These are phyloP conservation scores for Chlamydomonas incerta DNA, from an alignment of 139 green algal species.

Conservation along the genomic window DNA sequence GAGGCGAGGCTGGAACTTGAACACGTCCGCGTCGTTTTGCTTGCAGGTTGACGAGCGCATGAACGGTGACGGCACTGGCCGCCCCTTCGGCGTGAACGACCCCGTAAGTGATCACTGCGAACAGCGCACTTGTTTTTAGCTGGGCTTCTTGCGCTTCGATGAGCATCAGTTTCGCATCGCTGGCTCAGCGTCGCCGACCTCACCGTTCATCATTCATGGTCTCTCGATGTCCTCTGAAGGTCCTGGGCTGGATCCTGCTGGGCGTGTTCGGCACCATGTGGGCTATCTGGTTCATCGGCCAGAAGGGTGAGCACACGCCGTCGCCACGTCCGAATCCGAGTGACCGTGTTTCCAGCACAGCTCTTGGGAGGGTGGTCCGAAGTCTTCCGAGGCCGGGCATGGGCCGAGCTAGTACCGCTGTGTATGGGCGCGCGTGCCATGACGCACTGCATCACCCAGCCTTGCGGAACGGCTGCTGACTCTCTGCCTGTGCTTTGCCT, in stretches of 20 bases:
- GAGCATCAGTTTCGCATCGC: too few relatives aligned
- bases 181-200: too few relatives aligned
- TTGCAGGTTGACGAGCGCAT: slow-evolving; percentile 80
- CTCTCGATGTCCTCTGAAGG: neutral
- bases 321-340: neutral
- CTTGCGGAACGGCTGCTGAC: too few relatives aligned
- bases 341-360: neutral
- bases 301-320: slow-evolving; percentile 33
- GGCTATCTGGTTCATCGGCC: slow-evolving; percentile 61
- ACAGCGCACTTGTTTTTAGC: neutral
- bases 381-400: neutral
- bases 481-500: too few relatives aligned
- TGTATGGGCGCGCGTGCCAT: too few relatives aligned
- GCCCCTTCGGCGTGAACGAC: slow-evolving; percentile 75
- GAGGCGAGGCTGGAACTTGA: neutral
- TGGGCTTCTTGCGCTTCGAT: neutral
- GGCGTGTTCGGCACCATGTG: slow-evolving; percentile 66
- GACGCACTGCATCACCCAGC: too few relatives aligned
- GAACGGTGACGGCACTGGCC: slow-evolving; percentile 78
- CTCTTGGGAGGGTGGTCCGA: neutral
- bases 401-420: too few relatives aligned
- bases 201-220: too few relatives aligned
- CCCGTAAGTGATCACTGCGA: slow-evolving; percentile 13
- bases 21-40: neutral
- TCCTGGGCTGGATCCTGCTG: slow-evolving; percentile 66